phyloP scores from a whole-genome alignment of 2,329 filamentous ascomycete species.

The Colletotrichum tabaci region DNA sequence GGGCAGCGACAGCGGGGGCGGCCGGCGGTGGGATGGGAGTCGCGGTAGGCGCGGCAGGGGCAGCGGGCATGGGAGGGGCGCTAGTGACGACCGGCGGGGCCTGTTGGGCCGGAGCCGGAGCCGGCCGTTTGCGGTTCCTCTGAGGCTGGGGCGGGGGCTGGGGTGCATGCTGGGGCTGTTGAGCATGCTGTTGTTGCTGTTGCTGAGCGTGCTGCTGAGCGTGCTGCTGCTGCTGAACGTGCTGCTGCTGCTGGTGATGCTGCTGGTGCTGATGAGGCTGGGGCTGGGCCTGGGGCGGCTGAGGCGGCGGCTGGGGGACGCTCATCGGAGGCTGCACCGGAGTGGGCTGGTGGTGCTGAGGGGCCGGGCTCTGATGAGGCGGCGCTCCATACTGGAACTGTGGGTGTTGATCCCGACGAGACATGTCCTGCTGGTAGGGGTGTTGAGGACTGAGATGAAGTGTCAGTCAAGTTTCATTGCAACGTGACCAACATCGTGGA shows the following conservation, averaged over 20 bases:
- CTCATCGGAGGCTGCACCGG: constrained; percentile 61
- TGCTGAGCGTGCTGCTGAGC: constrained; percentile 49
- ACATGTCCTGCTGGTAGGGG: constrained; percentile 68
- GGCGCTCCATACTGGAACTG: constrained; percentile 59
- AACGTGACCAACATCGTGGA: constrained; percentile 18
- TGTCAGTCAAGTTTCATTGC: constrained; percentile 38
- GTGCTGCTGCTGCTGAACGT: constrained; percentile 47
- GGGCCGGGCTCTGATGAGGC: constrained; percentile 56
- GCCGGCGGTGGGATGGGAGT: constrained; percentile 53
- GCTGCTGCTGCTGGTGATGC: constrained; percentile 52
- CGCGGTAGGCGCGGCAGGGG: constrained; percentile 54
- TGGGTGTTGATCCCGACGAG: constrained; percentile 60
- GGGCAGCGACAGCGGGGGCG: constrained; percentile 50
- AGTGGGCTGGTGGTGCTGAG: constrained; percentile 55
- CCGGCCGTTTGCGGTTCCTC: constrained; percentile 47
- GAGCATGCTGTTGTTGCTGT: constrained; percentile 47
- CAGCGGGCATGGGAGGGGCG: constrained; percentile 44
- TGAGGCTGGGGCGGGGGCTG: constrained; percentile 53
- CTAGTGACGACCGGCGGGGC: constrained; percentile 51
- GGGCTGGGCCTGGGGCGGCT: constrained; percentile 51
- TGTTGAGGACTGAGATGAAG: constrained; percentile 57
- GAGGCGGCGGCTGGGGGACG: constrained; percentile 56
- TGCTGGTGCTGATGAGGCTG: constrained; percentile 49
- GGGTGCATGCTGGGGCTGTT: constrained; percentile 49
- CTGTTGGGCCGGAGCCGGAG: constrained; percentile 56